These are phyloP conservation scores for Moesziomyces antarcticus DNA, from an alignment of 1,284 basidiomycete genomes.

Conservation along the genomic window DNA sequence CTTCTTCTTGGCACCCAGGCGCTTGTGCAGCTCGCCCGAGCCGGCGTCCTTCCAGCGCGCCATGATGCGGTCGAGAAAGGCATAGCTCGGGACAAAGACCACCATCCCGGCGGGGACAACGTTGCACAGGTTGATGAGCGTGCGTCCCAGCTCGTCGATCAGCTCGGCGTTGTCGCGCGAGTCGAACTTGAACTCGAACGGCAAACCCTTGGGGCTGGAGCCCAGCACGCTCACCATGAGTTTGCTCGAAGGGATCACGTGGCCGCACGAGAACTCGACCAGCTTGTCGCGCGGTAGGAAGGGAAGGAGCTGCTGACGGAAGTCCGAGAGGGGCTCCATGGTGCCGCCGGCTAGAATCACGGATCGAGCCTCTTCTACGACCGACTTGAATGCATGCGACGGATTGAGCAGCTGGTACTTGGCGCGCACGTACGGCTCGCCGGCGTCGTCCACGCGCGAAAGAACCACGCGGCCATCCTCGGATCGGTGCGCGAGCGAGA, in stretches of 20 bases:
- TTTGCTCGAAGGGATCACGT: conserved; percentile 86
- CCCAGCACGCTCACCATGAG: conserved; percentile 81
- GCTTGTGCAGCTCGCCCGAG: conserved; percentile 73
- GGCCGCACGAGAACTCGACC: conserved; percentile 86
- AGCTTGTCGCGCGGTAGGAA: conserved; percentile 75
- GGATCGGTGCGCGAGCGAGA: conserved; percentile 81
- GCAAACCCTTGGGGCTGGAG: conserved; percentile 80
- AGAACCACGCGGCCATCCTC: conserved; percentile 74
- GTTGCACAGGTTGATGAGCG: conserved; percentile 80
- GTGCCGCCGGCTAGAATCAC: conserved; percentile 94
- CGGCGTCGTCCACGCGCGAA: conserved; percentile 1
- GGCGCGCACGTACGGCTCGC: conserved; percentile 72
- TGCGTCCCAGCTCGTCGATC: conserved; percentile 85
- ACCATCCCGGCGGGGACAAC: conserved; percentile 88
- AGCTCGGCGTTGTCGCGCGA: conserved; percentile 78
- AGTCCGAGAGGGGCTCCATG: conserved; percentile 95
- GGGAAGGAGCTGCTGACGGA: conserved; percentile 84
- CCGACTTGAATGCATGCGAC: conserved; percentile 82
- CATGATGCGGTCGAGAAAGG: conserved; percentile 79
- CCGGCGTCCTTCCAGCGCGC: conserved; percentile 74
- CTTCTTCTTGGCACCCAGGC: conserved; percentile 80
- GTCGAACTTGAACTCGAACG: conserved; percentile 85
- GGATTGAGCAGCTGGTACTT: conserved; percentile 97
- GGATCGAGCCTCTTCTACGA: conserved; percentile 81
- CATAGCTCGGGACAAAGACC: conserved; percentile 93